A percentile compares a stretch with the other conserved stretches of the same genome.
Evolutionary conservation across 75 land plant genomes (phyloP).

Genomic region (Pinus albicaulis): DNA sequence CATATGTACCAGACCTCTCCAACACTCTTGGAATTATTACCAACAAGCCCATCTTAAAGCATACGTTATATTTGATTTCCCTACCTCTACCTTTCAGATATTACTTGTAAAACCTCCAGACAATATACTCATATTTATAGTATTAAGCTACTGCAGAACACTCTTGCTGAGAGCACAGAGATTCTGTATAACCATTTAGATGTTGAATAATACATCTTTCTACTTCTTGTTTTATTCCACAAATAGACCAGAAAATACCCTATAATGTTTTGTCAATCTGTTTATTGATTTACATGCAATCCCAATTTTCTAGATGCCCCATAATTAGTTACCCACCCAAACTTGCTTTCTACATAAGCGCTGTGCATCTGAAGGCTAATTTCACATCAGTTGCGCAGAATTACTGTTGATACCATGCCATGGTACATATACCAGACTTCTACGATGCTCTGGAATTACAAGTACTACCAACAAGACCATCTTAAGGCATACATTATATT

Average conservation of each 20-base stretch:
- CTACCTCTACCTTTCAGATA: background rate
- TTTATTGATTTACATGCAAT: background rate
- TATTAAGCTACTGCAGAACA: no score
- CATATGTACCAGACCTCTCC: background rate
- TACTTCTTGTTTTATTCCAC: no score
- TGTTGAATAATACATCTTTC: no score
- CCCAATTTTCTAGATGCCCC: background rate
- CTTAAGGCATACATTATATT: no score
- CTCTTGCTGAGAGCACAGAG: no score
- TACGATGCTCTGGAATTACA: no score
- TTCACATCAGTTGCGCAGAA: background rate
- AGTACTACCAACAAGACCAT: no score
- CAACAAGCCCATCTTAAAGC: background rate
- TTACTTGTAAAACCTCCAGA: background rate
- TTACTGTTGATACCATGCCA: slow-evolving; percentile 2
- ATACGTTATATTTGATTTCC: background rate
- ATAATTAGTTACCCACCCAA: background rate
- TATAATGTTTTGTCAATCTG: background rate
- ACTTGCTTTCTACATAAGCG: background rate
- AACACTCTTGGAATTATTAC: background rate
- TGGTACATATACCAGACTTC: no score
- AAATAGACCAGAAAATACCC: background rate
- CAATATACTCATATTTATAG: background rate
- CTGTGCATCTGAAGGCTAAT: background rate
- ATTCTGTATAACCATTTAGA: no score